Conservation (phyloP, 208 protist genomes). For the Crithidia brevicula region DNA sequence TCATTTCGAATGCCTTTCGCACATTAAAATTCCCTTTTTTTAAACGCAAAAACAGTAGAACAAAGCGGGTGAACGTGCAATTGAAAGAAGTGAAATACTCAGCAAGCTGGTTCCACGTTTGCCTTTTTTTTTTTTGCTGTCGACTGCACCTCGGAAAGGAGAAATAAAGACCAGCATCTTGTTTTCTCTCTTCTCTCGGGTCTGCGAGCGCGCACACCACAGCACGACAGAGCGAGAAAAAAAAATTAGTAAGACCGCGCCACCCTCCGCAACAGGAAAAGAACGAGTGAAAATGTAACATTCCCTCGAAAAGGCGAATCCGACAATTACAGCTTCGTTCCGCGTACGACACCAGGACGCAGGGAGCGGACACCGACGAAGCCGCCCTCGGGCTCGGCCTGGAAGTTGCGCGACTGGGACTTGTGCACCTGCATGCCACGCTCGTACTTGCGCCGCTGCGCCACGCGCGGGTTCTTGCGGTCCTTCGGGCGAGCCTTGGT, state of each 20-base stretch:
- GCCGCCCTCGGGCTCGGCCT: constrained; percentile 84
- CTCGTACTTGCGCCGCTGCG: constrained; percentile 90
- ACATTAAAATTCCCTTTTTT: background rate
- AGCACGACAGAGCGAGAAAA: too few species aligned
- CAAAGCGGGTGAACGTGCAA: too few species aligned
- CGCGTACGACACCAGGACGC: constrained; percentile 77
- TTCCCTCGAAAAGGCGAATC: background rate
- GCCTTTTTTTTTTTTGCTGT: too few species aligned
- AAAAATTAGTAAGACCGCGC: background rate
- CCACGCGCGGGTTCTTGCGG: constrained; percentile 88
- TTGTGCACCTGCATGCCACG: constrained; percentile 86
- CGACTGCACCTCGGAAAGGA: too few species aligned
- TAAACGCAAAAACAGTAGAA: background rate
- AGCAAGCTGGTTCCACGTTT: too few species aligned
- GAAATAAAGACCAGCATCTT: too few species aligned
- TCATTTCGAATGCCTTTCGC: background rate
- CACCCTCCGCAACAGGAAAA: background rate
- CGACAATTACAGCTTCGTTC: constrained; percentile 32
- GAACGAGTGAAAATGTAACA: background rate
- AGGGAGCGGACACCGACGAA: constrained; percentile 78
- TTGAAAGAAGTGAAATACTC: too few species aligned
- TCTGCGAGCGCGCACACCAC: too few species aligned
- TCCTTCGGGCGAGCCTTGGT: constrained; percentile 90
- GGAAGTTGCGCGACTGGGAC: constrained; percentile 71
- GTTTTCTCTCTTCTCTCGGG: too few species aligned